phyloP scores from a whole-genome alignment of 2,329 filamentous ascomycete genomes.

The Cladosporium sp. region DNA sequence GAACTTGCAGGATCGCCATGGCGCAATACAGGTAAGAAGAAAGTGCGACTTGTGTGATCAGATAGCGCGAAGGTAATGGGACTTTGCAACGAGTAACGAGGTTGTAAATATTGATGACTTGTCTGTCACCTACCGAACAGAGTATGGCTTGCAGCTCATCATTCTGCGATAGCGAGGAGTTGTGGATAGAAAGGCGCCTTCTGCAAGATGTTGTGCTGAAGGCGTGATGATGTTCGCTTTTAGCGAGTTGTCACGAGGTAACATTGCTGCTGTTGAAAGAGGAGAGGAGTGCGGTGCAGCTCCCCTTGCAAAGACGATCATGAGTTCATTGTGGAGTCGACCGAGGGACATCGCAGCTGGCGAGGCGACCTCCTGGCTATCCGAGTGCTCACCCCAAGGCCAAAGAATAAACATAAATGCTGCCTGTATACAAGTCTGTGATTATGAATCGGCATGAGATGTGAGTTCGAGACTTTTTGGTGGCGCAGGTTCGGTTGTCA shows the following conservation, averaged over 20 bases:
- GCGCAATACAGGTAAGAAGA: neutral
- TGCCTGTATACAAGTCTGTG: too few relatives aligned
- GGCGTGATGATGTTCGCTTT: neutral
- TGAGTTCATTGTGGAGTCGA: too few relatives aligned
- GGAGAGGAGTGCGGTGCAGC: neutral
- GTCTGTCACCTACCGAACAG: neutral
- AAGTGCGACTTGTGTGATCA: neutral
- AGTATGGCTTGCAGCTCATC: neutral
- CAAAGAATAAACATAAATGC: too few relatives aligned
- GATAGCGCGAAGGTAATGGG: neutral
- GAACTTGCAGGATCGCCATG: neutral
- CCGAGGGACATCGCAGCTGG: too few relatives aligned
- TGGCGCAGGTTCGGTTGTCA: too few relatives aligned
- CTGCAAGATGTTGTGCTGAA: neutral
- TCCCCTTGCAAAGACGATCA: neutral
- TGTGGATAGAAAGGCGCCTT: neutral
- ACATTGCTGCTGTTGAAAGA: neutral
- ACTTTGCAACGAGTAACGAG: neutral
- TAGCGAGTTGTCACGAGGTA: neutral
- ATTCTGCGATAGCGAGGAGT: neutral
- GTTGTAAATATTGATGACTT: neutral
- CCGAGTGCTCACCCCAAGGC: too few relatives aligned
- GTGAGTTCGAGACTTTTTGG: too few relatives aligned
- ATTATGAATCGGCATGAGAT: too few relatives aligned
- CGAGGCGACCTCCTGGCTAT: too few relatives aligned